Base-by-base conservation (phyloP, 805 yeast species). In the Yamadazyma kitorensis region DNA sequence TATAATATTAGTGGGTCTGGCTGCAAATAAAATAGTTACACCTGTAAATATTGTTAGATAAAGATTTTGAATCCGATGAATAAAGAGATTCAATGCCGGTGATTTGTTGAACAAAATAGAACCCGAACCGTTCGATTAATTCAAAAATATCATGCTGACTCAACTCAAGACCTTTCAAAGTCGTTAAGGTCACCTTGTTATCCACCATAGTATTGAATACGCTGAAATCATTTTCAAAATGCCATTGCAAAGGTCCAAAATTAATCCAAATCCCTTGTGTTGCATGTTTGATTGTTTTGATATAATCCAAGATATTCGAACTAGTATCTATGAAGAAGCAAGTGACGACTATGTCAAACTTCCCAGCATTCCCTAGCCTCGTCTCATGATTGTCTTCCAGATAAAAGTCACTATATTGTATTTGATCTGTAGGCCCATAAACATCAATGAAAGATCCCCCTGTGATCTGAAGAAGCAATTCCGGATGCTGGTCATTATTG, bases 181-280 rank as follows among this genome's bases (percentile, higher is more conserved):
- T 72, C 1, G 64, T 51, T 0, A 56, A 48, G 10, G 49, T 44
- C 16, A 55, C 50, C 37, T 52, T 55, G 18, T 56, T 49, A 4
- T 47, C 49, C 1, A 39, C 33, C 6, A 53, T 43, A 4, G 45
- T 47, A 32, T 41, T 32, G 7, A 37, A 20, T 7, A 56, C 48
- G 11, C 57, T 58, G 12, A 54, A 61, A 21, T 69, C 74, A 36
- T 71, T 73, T 45, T 81, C 88, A 49, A 70, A 78, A 54, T 83
- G 91, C 88, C 88, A 80, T 33, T 78, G 56, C 27, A 80, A 55
- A 0, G 86, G 87, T 0, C 88, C 88, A 49, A 78, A 74, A 47
- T 80, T 80, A 17, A 79, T 57, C 86, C 86, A 80, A 12, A 56
- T 36, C 0, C 82, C 86, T 21, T 63, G 60, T 37, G 80, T 45